These are phyloP conservation scores for Paulownia fortunei DNA, from an alignment of 257 asterid species.

Conservation along the genomic window DNA sequence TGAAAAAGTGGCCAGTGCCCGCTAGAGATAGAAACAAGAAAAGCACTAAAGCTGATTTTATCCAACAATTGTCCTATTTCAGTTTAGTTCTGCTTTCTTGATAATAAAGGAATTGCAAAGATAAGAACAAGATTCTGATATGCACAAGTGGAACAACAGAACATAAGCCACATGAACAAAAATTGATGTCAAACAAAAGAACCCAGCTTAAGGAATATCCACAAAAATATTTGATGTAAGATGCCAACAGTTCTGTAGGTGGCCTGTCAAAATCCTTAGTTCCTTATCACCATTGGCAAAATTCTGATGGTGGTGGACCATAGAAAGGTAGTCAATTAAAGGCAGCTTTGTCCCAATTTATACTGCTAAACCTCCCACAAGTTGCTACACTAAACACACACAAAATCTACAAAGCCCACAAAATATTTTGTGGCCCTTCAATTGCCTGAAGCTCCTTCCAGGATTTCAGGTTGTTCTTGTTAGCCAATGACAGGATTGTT, in stretches of 20 bases:
- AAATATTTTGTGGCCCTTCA: conserved; percentile 39
- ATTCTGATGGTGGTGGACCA: conserved; percentile 10
- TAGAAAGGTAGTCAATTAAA: conserved; percentile 17
- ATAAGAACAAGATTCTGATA: conserved; percentile 1
- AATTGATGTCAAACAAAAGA: conserved; percentile 25
- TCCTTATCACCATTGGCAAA: conserved; percentile 17
- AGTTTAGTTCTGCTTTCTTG: background rate
- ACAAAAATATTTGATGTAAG: conserved; percentile 25
- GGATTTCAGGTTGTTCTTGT: conserved; percentile 28
- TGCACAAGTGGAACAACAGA: conserved; percentile 16
- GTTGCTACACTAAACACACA: conserved; percentile 17
- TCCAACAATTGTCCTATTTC: too few relatives aligned
- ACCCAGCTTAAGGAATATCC: conserved; percentile 13
- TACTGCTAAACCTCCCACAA: too few relatives aligned
- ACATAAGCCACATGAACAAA: conserved; percentile 29
- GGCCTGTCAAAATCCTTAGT: conserved; percentile 38
- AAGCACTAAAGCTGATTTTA: too few relatives aligned
- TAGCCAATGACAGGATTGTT: too few relatives aligned
- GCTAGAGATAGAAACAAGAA: too few relatives aligned
- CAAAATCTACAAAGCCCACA: conserved; percentile 26
- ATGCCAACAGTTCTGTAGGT: conserved; percentile 37
- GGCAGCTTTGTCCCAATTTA: conserved; percentile 10
- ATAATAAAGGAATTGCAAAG: background rate
- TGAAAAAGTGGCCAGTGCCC: too few relatives aligned
- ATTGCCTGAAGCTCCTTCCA: background rate